Conservation (phyloP, 768 basidiomycete species). For the Serendipita sp. region DNA sequence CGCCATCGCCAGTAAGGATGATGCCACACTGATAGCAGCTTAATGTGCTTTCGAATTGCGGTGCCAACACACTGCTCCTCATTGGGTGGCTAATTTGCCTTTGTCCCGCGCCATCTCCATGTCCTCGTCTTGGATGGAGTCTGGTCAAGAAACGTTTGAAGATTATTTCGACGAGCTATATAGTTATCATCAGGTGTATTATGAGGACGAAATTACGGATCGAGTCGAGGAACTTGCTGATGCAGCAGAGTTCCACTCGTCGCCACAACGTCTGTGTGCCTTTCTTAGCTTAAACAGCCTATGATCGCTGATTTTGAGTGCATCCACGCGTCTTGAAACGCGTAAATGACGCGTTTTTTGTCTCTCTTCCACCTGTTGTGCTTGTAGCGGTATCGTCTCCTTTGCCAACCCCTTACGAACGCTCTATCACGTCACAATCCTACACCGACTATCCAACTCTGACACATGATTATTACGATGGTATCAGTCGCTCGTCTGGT, state of each 20-base stretch:
- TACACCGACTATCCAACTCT: too few relatives aligned
- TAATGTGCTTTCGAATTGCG: too few relatives aligned
- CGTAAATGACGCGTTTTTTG: neutral
- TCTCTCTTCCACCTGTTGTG: too few relatives aligned
- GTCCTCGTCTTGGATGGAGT: neutral
- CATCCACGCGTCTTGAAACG: neutral
- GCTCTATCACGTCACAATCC: too few relatives aligned
- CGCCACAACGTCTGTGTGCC: neutral
- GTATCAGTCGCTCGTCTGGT: too few relatives aligned
- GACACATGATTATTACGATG: neutral
- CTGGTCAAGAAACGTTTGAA: neutral
- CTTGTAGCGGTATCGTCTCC: too few relatives aligned
- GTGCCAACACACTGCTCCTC: too few relatives aligned
- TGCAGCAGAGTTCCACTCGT: too few relatives aligned
- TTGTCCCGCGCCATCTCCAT: neutral
- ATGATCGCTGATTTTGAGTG: neutral
- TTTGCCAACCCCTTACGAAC: too few relatives aligned
- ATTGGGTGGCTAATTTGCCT: neutral
- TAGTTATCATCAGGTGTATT: neutral
- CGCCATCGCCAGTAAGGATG: too few relatives aligned
- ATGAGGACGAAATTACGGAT: neutral
- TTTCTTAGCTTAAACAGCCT: neutral
- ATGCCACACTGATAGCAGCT: too few relatives aligned
- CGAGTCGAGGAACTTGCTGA: neutral
- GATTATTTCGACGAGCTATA: neutral